Evolutionary conservation across 2,329 filamentous ascomycete genomes (phyloP).

Genomic region (Acrocalymma vagum): DNA sequence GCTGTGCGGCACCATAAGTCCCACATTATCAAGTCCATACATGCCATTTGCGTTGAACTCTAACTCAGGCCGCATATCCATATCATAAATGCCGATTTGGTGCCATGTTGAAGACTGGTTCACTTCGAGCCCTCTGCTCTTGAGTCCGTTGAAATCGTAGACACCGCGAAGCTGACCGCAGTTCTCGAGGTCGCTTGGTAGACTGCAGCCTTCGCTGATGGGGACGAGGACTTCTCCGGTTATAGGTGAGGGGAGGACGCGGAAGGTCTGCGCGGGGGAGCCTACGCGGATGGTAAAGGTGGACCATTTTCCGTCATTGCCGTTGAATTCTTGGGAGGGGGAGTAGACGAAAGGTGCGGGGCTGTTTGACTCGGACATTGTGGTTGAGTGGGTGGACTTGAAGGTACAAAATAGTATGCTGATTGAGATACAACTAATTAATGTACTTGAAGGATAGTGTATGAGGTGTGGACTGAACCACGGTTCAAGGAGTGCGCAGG

Average conservation of each 20-base stretch:
- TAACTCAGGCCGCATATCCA: slow-evolving; percentile 14
- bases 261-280: slow-evolving; percentile 35
- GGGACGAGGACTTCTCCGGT: slow-evolving; percentile 20
- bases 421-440: too few species aligned
- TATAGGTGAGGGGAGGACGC: slow-evolving; percentile 33
- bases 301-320: slow-evolving; percentile 29
- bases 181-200: too few species aligned
- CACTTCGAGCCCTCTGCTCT: slow-evolving; percentile 18
- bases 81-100: slow-evolving; percentile 23
- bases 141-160: slow-evolving; percentile 16
- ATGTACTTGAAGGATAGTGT: too few species aligned
- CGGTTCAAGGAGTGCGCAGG: too few species aligned
- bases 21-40: slow-evolving; percentile 25
- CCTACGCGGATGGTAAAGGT: slow-evolving; percentile 37
- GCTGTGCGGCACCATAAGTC: slow-evolving; percentile 36
- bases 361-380: too few species aligned
- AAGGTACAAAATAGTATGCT: too few species aligned
- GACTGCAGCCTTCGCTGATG: slow-evolving; percentile 20
- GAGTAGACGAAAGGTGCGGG: too few species aligned
- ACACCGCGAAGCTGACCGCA: slow-evolving; percentile 19
- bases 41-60: slow-evolving; percentile 21
- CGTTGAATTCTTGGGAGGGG: too few species aligned
- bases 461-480: too few species aligned
- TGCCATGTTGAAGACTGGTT: slow-evolving; percentile 22
- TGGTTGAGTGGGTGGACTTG: too few species aligned